These are phyloP conservation scores for Huntiella abstrusa DNA, from an alignment of 2,329 filamentous ascomycete genomes.

Conservation along the genomic window DNA sequence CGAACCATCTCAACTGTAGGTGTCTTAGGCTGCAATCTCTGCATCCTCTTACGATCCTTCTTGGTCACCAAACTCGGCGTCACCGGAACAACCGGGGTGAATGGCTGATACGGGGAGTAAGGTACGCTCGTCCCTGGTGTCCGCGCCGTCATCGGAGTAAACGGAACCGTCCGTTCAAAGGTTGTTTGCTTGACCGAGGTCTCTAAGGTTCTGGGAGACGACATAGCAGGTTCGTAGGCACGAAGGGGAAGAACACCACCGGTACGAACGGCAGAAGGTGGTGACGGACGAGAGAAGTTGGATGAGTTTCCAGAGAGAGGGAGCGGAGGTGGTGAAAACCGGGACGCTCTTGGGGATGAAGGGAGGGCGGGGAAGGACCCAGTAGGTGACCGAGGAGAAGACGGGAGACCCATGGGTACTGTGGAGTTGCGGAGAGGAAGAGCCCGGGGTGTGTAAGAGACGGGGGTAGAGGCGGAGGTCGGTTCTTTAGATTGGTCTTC, in stretches of 20 bases:
- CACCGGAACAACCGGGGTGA: slow-evolving; percentile 54
- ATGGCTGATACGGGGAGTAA: slow-evolving; percentile 65
- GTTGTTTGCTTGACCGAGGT: slow-evolving; percentile 44
- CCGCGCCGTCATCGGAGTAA: slow-evolving; percentile 37
- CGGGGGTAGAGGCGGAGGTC: not conserved
- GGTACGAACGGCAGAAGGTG: slow-evolving; percentile 36
- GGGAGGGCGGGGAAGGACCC: slow-evolving; percentile 18
- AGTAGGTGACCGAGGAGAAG: slow-evolving; percentile 17
- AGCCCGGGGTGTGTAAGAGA: slow-evolving; percentile 16
- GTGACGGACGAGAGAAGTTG: slow-evolving; percentile 29
- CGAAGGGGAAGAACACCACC: slow-evolving; percentile 40
- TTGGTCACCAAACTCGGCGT: slow-evolving; percentile 57
- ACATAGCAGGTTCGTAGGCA: slow-evolving; percentile 38
- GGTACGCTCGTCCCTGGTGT: slow-evolving; percentile 47
- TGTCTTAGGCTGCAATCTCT: slow-evolving; percentile 43
- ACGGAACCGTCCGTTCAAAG: slow-evolving; percentile 35
- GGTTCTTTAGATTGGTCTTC: not conserved
- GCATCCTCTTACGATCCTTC: slow-evolving; percentile 51
- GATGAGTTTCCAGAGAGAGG: not conserved
- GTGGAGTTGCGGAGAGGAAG: slow-evolving; percentile 20
- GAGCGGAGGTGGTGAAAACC: not conserved
- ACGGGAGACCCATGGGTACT: slow-evolving; percentile 25
- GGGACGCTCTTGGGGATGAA: slow-evolving; percentile 7
- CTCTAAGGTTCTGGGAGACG: slow-evolving; percentile 28
- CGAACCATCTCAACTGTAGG: slow-evolving; percentile 43